Conservation (phyloP, 2,329 filamentous ascomycete genomes). For the Biscogniauxia marginata region DNA sequence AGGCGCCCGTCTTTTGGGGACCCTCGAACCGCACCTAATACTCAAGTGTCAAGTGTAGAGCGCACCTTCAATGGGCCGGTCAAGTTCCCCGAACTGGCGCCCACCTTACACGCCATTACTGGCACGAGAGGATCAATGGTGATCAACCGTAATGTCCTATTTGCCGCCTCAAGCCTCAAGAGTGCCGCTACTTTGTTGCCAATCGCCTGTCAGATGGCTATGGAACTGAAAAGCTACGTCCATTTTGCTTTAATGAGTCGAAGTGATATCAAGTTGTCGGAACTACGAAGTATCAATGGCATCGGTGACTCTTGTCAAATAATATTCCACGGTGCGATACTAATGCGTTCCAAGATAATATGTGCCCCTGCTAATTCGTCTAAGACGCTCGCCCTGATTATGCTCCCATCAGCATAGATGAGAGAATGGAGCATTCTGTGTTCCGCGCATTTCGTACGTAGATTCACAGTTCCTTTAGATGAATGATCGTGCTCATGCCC, state of each 20-base stretch:
- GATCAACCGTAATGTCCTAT: constrained; percentile 71
- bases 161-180: constrained; percentile 71
- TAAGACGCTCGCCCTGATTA: constrained; percentile 76
- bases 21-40: constrained; percentile 3
- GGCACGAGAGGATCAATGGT: constrained; percentile 50
- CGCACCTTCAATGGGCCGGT: constrained; percentile 68
- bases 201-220: constrained; percentile 83
- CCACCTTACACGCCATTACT: constrained; percentile 59
- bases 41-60: constrained; percentile 10
- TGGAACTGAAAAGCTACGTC: constrained; percentile 66
- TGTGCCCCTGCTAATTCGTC: constrained; percentile 17
- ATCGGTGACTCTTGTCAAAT: constrained; percentile 70
- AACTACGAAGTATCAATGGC: constrained; percentile 75
- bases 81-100: constrained; percentile 63
- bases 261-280: constrained; percentile 65
- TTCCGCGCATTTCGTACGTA: constrained; percentile 61
- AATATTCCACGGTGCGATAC: constrained; percentile 51
- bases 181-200: constrained; percentile 74
- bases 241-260: constrained; percentile 80
- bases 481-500: constrained; percentile 17
- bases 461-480: background rate
- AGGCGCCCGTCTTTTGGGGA: constrained; percentile 4
- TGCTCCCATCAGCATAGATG: constrained; percentile 65
- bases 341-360: background rate
- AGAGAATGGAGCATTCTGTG: constrained; percentile 65